Evolutionary conservation across 176 grass and related monocot species (phyloP), one percentile per base, ranked within the genome.

Genomic region (Secale cereale): DNA sequence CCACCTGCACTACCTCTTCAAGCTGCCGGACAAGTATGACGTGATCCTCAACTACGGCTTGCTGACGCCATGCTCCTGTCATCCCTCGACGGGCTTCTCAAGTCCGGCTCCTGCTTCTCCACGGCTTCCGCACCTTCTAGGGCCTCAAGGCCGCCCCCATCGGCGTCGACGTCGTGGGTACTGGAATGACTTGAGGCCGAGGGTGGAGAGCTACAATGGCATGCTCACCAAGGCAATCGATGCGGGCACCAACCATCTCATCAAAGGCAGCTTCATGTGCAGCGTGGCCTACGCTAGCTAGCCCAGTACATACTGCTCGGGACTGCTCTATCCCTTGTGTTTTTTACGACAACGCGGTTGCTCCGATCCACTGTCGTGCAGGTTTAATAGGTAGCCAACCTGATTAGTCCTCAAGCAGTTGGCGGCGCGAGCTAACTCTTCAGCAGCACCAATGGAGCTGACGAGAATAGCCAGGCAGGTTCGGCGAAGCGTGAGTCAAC

Each of bases 261-360:
- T 98, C 10, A 91, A 86, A 71, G 95, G 93, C 33, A 90, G 95
- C 74, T 98, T 98, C 87, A 95, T 87, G 87, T 92, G 91, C 79
- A 95, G 89, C 83, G 89, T 93, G 29, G 88, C 85, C 22, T 98
- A 95, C 57, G 85, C 80, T 0, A 78, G 85, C 80, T 0, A 78
- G 37, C 59, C 95, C 93, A 89, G 92, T 85, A n/a, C 32, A 81
- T 79, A 29, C 11, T 81, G 6, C 4, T 12, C 65, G 32, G 28
- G 5, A 32, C 60, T 10, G 25, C 19, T 9, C 46, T 43, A 43
- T 65, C 39, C 19, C 8, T 40, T 40, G n/a, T 29, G 8, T 39
- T 36, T 31, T 37, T 63, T 35, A 0, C 13, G 60, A 27, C 30
- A 31, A 31, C 2, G 30, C 30, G 3, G 3, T 3, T 35, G 33